Conservation (phyloP, 306 rosid species). For the Begonia loranthoides region DNA sequence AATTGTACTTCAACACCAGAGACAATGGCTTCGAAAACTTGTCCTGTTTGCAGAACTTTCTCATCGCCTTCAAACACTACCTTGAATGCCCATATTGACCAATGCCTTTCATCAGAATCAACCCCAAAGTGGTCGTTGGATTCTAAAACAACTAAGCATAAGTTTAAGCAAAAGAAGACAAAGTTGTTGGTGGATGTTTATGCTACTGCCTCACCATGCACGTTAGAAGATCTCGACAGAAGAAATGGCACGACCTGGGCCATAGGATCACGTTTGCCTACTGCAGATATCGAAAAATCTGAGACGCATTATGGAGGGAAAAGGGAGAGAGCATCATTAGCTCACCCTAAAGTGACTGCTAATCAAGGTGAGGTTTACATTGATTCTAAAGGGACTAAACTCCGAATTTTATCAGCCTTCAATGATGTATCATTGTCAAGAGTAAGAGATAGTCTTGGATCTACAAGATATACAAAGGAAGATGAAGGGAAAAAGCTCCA, state of each 20-base stretch:
- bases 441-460: constrained; percentile 21
- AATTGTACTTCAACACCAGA: constrained; percentile 15
- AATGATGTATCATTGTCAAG: constrained; percentile 15
- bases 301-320: constrained; percentile 21
- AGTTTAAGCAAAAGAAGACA: constrained; percentile 40
- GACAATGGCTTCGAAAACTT: constrained; percentile 38
- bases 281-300: constrained; percentile 18
- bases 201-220: constrained; percentile 28
- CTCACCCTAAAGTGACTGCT: constrained; percentile 17
- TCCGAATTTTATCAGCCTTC: constrained; percentile 41
- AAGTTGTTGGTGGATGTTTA: constrained; percentile 48
- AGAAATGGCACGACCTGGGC: constrained; percentile 52
- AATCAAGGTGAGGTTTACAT: constrained; percentile 36
- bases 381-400: constrained; percentile 39
- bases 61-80: constrained; percentile 52
- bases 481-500: constrained; percentile 24
- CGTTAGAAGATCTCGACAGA: constrained; percentile 46
- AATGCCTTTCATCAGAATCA: constrained; percentile 44
- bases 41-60: constrained; percentile 58
- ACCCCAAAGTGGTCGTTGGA: constrained; percentile 30
- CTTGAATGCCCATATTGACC: constrained; percentile 56
- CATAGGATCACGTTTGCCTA: constrained; percentile 18
- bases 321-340: constrained; percentile 16
- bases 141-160: constrained; percentile 27
- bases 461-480: constrained; percentile 21